Conservation (phyloP, 176 grass and related monocot genomes). For the Lolium multiflorum region DNA sequence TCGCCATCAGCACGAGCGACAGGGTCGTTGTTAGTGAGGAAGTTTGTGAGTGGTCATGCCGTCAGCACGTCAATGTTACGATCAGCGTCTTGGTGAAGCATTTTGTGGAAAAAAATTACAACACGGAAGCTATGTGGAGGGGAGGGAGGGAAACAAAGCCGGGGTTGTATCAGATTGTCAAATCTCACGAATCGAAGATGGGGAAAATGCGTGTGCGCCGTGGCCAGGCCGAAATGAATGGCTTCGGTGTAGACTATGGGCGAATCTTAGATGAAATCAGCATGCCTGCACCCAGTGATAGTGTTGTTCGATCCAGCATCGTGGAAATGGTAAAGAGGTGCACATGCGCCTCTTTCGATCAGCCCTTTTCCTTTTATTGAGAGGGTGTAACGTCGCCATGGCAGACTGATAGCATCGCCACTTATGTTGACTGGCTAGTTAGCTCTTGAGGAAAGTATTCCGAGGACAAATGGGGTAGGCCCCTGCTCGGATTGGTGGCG, state of each 20-base stretch:
- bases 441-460: conserved; percentile 13
- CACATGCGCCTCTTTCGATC: no score
- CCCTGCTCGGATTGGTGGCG: background rate
- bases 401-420: background rate
- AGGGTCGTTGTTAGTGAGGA: background rate
- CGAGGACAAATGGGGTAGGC: background rate
- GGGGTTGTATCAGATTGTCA: background rate
- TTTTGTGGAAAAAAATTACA: background rate
- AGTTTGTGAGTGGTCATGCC: background rate
- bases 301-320: no score
- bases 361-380: background rate
- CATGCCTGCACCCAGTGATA: background rate
- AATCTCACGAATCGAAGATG: background rate
- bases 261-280: background rate
- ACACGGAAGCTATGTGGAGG: background rate
- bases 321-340: no score
- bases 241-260: background rate
- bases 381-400: background rate
- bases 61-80: background rate
- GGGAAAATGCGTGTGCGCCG: background rate
- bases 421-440: background rate
- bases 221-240: background rate
- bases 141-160: background rate
- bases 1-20: background rate
- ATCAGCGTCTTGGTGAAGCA: background rate